Evolutionary conservation across 2,329 filamentous ascomycete species (phyloP), one percentile per base, ranked within the genome.

Genomic region (Aspergillus vadensis): DNA sequence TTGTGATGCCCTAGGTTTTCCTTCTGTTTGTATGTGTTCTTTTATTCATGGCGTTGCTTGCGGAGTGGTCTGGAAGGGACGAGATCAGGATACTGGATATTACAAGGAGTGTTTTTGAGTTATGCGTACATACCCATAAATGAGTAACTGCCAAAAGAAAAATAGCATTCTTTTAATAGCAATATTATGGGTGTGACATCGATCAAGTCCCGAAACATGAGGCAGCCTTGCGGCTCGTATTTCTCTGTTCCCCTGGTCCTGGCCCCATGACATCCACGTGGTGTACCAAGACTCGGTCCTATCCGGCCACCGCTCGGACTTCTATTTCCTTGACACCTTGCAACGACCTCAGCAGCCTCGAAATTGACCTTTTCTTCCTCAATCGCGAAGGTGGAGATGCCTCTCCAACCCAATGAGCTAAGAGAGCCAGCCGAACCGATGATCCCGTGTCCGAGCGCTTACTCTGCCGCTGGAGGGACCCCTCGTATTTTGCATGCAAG

Each of bases 61-160:
- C 64, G 72, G 74, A 70, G 73, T 75, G 74, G 62, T 65, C 61
- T 65, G 72, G 69, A 61, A 65, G 67, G 67, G 61, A 67, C 68
- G 69, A 68, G 63, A 59, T 61, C 67, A 68, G 68, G 70, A 62
- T 70, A 70, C 66, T 69, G 67, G 69, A 68, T 74, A 68, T 69
- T 64, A 63, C 65, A 66, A 67, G 65, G 67, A 65, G 59, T 67
- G 70, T 72, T 66, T 36, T 64, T 69, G 53, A 55, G 23, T 55
- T 44, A 55, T 44, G 53, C 53, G 53, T 55, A 55, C 53, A 55
- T 55, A 55, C 53, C 53, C 53, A 55, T 55, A 55, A 55, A 43
- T 55, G 53, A 55, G 53, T 55, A 55, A 55, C 27, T 55, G 53
- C 39, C 41, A 25, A 41, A 55, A 44, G n/a, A 36, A 43, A 47